Conservation (phyloP, 345 rosid genomes). For the Gossypioides kirkii region DNA sequence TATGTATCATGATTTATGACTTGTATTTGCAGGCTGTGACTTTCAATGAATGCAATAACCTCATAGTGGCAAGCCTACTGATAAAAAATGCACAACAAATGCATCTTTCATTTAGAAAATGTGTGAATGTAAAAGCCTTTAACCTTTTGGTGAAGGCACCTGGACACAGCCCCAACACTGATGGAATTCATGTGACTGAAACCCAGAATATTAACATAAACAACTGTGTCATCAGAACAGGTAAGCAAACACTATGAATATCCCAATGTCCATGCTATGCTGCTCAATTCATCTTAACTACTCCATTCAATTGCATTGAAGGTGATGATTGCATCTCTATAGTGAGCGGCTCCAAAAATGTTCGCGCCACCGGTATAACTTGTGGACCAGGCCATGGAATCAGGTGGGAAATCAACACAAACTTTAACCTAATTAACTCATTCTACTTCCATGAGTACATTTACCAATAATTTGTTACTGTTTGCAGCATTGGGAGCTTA, state of each 20-base stretch:
- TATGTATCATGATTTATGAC: neutral
- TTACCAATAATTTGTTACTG: neutral
- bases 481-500: conserved; percentile 75
- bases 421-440: no score
- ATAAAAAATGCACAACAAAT: conserved; percentile 73
- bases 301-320: conserved; percentile 16
- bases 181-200: conserved; percentile 75
- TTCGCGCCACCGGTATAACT: conserved; percentile 56
- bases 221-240: conserved; percentile 62
- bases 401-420: conserved; percentile 37
- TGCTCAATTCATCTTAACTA: neutral
- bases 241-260: conserved; percentile 24
- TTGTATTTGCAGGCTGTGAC: conserved; percentile 57
- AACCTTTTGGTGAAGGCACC: conserved; percentile 60
- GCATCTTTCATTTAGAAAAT: conserved; percentile 57
- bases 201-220: conserved; percentile 56
- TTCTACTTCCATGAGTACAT: neutral
- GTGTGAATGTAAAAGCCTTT: conserved; percentile 46
- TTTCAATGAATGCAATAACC: conserved; percentile 51
- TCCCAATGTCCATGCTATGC: no score
- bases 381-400: conserved; percentile 99
- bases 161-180: conserved; percentile 78
- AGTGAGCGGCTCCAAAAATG: conserved; percentile 78
- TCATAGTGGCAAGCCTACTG: conserved; percentile 51
- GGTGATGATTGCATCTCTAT: conserved; percentile 96